Conservation (phyloP, 345 rosid genomes). For the Murraya koenigii region DNA sequence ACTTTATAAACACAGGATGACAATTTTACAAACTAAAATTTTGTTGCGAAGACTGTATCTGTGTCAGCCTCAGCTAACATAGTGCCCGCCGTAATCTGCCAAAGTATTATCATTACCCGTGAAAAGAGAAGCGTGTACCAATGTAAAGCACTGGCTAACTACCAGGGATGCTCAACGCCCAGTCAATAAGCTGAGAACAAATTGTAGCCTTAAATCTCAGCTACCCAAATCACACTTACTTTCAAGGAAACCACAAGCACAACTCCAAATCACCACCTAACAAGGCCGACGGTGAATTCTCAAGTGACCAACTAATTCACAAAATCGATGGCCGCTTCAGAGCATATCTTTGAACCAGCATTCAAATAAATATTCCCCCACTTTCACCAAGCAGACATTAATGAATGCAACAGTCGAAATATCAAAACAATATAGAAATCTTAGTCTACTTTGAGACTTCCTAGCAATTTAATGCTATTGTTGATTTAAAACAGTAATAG, state of each 20-base stretch:
- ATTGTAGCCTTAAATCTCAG: neutral
- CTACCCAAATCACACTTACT: neutral
- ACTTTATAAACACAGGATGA: neutral
- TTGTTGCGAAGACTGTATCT: no score
- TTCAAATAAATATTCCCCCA: neutral
- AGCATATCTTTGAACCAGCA: neutral
- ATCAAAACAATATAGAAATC: neutral
- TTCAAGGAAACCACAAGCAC: neutral
- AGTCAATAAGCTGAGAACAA: neutral
- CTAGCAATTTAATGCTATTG: slow-evolving; percentile 20
- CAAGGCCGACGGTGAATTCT: neutral
- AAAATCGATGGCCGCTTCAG: neutral
- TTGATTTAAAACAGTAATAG: slow-evolving; percentile 52
- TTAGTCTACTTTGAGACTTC: neutral
- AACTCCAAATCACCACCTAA: neutral
- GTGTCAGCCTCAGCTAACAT: neutral
- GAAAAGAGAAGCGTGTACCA: neutral
- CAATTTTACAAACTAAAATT: neutral
- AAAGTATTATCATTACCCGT: no score
- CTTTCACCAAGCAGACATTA: neutral
- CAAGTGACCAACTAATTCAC: neutral
- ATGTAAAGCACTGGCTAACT: neutral
- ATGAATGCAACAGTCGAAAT: neutral
- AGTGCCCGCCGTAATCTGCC: neutral
- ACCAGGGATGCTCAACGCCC: neutral